Conservation (phyloP, 225 moss, liverwort and hornwort species). For the Pseudoscleropodium purum region DNA sequence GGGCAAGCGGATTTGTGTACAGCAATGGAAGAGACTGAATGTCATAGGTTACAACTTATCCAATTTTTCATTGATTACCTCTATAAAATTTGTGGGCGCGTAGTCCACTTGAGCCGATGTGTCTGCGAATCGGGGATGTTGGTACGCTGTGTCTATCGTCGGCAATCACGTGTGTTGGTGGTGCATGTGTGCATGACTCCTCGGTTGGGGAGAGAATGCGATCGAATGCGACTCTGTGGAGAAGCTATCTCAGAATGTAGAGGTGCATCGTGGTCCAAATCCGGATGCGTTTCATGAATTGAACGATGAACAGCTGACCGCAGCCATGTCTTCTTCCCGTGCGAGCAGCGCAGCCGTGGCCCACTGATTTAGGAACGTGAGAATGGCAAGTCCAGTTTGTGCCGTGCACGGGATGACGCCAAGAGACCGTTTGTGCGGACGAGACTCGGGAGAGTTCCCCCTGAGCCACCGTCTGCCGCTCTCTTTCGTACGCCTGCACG, state of each 20-base stretch:
- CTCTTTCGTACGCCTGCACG: neutral
- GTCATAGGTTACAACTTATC: constrained; percentile 45
- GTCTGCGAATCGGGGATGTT: neutral
- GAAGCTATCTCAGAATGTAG: neutral
- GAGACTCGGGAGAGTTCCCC: neutral
- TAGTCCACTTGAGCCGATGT: constrained; percentile 2
- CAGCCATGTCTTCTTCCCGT: too few species aligned
- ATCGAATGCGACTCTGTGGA: neutral
- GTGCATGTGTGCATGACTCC: neutral
- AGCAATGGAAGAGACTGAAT: constrained; percentile 78
- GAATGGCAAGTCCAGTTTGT: neutral
- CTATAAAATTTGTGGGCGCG: constrained; percentile 30
- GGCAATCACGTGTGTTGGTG: neutral
- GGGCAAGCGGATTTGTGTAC: constrained; percentile 99
- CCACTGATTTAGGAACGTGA: neutral
- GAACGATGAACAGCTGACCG: neutral
- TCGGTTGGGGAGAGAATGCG: neutral
- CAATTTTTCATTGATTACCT: constrained; percentile 47
- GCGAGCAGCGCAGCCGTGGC: neutral
- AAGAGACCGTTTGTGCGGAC: neutral
- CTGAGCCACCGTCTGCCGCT: too few species aligned
- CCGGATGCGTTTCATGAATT: too few species aligned
- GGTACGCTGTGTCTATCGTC: neutral
- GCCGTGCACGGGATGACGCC: neutral
- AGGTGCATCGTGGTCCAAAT: neutral